phyloP scores from a whole-genome alignment of 2,329 filamentous ascomycete genomes.

The Dendrostoma leiphaemia region DNA sequence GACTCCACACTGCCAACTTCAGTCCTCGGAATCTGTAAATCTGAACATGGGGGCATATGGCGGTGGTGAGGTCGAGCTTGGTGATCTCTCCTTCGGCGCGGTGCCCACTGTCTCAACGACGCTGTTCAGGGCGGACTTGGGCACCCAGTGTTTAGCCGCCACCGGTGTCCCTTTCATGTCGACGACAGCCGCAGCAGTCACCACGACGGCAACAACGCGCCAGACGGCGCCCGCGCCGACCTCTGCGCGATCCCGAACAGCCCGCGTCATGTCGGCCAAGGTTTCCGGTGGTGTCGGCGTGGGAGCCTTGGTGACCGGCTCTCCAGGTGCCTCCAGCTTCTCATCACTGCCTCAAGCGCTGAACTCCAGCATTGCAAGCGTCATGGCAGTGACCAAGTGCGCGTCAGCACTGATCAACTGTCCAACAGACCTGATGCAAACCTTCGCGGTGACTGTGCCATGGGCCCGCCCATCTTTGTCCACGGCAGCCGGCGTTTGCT shows the following conservation, averaged over 20 bases:
- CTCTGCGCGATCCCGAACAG: neutral
- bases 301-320: too few relatives aligned
- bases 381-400: conserved; percentile 5
- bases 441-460: conserved; percentile 1
- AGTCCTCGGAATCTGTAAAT: conserved; percentile 4
- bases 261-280: neutral
- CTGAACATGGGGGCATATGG: conserved; percentile 10
- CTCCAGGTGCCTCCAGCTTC: too few relatives aligned
- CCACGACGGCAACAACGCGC: neutral
- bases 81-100: neutral
- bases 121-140: conserved; percentile 5
- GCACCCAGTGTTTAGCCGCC: conserved; percentile 6
- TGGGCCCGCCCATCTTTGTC: neutral
- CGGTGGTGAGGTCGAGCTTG: neutral
- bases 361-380: neutral
- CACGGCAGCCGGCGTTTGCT: neutral
- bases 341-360: too few relatives aligned
- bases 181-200: neutral
- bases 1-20: neutral
- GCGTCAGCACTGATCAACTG: conserved; percentile 5
- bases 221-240: neutral
- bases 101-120: conserved; percentile 11
- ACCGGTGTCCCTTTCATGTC: neutral
- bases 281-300: neutral
- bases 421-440: neutral